Evolutionary conservation across 208 protist species (phyloP).

Genomic region (Leptomonas pyrrhocoris): DNA sequence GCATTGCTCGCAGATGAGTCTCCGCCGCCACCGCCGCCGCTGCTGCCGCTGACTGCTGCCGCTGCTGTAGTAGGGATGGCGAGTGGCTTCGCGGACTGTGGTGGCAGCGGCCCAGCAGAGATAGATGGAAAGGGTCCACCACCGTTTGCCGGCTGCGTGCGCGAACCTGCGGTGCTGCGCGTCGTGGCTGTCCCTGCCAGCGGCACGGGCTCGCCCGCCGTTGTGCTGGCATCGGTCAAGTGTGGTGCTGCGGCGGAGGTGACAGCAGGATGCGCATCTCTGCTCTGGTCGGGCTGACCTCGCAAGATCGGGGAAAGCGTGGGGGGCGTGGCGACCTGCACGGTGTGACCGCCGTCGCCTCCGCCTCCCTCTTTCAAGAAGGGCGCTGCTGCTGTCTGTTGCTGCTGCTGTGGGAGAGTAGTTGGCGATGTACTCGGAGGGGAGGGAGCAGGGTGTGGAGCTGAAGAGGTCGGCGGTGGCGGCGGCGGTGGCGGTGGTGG

Average conservation of each 20-base stretch:
- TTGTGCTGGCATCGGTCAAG: not conserved
- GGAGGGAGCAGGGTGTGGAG: not conserved
- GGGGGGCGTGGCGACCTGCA: conserved; percentile 4
- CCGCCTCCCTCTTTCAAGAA: not conserved
- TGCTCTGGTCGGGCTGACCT: not conserved
- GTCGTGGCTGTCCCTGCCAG: not conserved
- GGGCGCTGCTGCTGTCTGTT: not conserved
- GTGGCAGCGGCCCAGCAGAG: not conserved
- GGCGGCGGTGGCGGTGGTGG: not conserved
- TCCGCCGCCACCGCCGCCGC: too few species aligned
- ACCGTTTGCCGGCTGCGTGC: not conserved
- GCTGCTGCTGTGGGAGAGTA: not conserved
- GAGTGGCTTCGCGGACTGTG: not conserved
- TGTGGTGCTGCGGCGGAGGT: not conserved
- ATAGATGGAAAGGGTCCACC: not conserved
- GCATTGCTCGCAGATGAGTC: too few species aligned
- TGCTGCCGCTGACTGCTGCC: not conserved
- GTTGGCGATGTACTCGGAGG: not conserved
- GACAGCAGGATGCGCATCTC: not conserved
- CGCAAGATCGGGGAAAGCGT: not conserved
- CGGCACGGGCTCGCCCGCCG: not conserved
- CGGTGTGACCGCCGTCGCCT: not conserved
- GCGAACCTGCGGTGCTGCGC: not conserved
- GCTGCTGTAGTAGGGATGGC: not conserved
- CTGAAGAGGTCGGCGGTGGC: not conserved